Percentiles rank a stretch among this genome's conserved stretches.
These are phyloP conservation scores for Chimonanthus salicifolius DNA, from an alignment of 164 flowering plant genomes.

Conservation along the genomic window DNA sequence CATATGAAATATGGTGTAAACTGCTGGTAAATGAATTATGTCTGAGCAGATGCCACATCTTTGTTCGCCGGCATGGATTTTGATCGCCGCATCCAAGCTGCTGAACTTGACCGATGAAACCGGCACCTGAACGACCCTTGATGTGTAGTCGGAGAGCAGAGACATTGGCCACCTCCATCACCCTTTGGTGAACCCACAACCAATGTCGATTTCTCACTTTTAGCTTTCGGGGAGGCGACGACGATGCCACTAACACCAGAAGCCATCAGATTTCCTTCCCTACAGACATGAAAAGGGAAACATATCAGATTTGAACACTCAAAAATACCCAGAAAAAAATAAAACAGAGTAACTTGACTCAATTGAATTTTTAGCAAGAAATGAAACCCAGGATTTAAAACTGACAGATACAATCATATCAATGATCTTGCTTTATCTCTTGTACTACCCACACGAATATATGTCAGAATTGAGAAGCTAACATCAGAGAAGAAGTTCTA, in stretches of 20 bases:
- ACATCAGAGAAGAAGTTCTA: not conserved
- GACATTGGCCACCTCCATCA: slow-evolving; percentile 22
- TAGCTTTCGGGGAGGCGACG: not conserved
- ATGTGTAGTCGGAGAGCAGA: slow-evolving; percentile 58
- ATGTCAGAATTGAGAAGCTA: not conserved
- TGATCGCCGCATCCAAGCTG: slow-evolving; percentile 21
- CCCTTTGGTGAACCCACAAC: not conserved
- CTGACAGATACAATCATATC: not conserved
- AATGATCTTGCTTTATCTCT: not conserved
- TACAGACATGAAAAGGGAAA: not conserved
- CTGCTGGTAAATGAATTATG: not conserved
- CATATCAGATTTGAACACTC: not conserved
- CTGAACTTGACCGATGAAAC: slow-evolving; percentile 36
- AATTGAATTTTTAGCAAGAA: not conserved
- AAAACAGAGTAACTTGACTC: not conserved
- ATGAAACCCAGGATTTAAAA: not conserved
- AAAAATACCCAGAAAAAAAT: not conserved
- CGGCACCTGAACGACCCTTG: slow-evolving; percentile 61
- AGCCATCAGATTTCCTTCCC: slow-evolving; percentile 7
- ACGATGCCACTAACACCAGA: not conserved
- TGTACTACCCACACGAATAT: not conserved
- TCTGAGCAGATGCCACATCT: slow-evolving; percentile 1
- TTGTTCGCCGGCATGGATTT: not conserved
- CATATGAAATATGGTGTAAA: no score
- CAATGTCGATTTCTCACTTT: not conserved